A percentile compares a stretch with the other conserved stretches of the same genome.
These are phyloP conservation scores for Colletotrichum spinosum DNA, from an alignment of 2,329 filamentous ascomycete genomes.

Conservation along the genomic window DNA sequence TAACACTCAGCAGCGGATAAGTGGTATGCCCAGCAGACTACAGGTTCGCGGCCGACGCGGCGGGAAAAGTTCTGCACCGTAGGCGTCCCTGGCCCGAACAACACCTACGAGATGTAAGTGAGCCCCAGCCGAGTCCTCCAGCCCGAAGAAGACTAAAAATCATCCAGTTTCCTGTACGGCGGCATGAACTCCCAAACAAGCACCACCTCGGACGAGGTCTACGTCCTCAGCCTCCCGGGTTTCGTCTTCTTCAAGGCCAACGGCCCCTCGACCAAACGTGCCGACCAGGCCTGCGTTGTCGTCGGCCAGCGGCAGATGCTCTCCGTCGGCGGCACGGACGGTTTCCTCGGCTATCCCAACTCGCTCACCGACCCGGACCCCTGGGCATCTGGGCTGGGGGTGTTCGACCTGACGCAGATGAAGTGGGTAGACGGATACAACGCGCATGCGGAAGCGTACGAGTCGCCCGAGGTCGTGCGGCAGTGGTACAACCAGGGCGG, in stretches of 20 bases:
- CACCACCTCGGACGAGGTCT: slow-evolving; percentile 45
- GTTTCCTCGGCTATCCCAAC: slow-evolving; percentile 39
- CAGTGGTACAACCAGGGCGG: slow-evolving; percentile 49
- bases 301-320: slow-evolving; percentile 54
- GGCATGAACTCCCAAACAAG: slow-evolving; percentile 42
- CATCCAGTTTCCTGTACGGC: slow-evolving; percentile 50
- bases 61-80: slow-evolving; percentile 49
- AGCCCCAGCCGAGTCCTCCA: background rate
- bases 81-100: slow-evolving; percentile 46
- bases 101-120: slow-evolving; percentile 51
- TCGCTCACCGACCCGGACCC: slow-evolving; percentile 45
- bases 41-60: slow-evolving; percentile 43
- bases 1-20: slow-evolving; percentile 5
- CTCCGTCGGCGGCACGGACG: slow-evolving; percentile 50
- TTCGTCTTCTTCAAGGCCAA: slow-evolving; percentile 50
- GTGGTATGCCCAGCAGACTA: slow-evolving; percentile 50
- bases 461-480: slow-evolving; percentile 46
- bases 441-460: slow-evolving; percentile 47
- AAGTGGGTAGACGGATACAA: slow-evolving; percentile 50
- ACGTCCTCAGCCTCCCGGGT: slow-evolving; percentile 51
- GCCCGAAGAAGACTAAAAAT: slow-evolving; percentile 9
- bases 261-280: slow-evolving; percentile 40
- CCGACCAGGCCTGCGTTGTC: slow-evolving; percentile 49
- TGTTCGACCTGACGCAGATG: slow-evolving; percentile 54
- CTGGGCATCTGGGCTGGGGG: slow-evolving; percentile 50